Conservation (phyloP, 257 asterid genomes). For the Mentha longifolia region DNA sequence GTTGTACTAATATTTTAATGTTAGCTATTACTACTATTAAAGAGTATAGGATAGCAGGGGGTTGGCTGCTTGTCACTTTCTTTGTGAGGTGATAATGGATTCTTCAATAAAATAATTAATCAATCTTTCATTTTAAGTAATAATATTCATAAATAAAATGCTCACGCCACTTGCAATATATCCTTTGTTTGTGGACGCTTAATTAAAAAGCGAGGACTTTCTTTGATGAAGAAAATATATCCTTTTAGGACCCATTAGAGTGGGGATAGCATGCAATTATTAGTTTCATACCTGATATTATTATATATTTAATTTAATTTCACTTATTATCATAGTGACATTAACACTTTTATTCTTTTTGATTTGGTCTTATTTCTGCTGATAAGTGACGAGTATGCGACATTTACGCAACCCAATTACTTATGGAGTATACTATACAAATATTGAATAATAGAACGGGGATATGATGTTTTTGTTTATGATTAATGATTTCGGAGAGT, state of each 20-base stretch:
- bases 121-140: slow-evolving; percentile 24
- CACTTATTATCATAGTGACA: slow-evolving; percentile 13
- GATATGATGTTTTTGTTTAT: background rate
- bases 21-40: too few species aligned
- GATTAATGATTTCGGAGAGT: too few species aligned
- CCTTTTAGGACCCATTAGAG: slow-evolving; percentile 26
- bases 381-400: slow-evolving; percentile 11
- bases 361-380: slow-evolving; percentile 4
- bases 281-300: background rate
- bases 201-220: slow-evolving; percentile 36
- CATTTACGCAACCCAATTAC: slow-evolving; percentile 10
- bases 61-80: slow-evolving; percentile 49
- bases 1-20: too few species aligned
- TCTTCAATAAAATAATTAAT: slow-evolving; percentile 13
- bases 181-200: slow-evolving; percentile 26
- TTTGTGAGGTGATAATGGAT: slow-evolving; percentile 24
- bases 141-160: slow-evolving; percentile 12
- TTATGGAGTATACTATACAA: background rate
- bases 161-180: slow-evolving; percentile 30
- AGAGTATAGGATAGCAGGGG: background rate
- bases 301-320: too few species aligned
- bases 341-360: background rate
- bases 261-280: slow-evolving; percentile 41
- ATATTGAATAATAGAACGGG: background rate
- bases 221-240: slow-evolving; percentile 11